Evolutionary conservation across 225 moss, liverwort and hornwort genomes (phyloP), one percentile per base, ranked within the genome.

Genomic region (Takakia lepidozioides): DNA sequence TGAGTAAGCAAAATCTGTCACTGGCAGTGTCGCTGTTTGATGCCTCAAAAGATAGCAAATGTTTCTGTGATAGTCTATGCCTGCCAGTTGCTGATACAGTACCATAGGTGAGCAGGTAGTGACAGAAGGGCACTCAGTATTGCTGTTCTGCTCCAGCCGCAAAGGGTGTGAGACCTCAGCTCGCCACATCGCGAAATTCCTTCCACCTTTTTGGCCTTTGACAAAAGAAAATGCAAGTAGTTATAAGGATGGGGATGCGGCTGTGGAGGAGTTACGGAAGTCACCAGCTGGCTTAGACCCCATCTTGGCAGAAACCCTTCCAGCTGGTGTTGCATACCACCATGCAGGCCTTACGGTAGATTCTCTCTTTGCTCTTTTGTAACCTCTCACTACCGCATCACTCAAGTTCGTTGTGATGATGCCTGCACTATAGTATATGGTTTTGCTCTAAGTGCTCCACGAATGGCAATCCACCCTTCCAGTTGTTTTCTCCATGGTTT

Each of bases 151-250:
- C 73, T 84, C 89, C 50, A 95, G 86, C 56, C 89, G 93, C 49
- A 89, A 80, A 71, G 93, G 86, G 28, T 95, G 89, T 58, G 93
- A 95, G 66, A 86, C 86, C 56, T 67, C 93, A 72, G 93, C 93
- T 59, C 71, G 76, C 42, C 93, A 95, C 59, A 80, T 95, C 39
- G 84, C 89, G 36, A 95, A 82, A 38, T 87, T 70, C 64, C 56
- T 95, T 43, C 81, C 89, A 29, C 50, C 69, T 18, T 67, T 78
- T 39, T 38, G 49, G 35, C 49, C 70, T 26, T 45, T 57, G 2
- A 59, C 76, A 46, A 68, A 58, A 51, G 64, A 69, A 47, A 71
- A 56, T 14, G 60, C 53, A 54, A 60, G 39, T 46, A 61, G 67
- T 47, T 60, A 69, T 15, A 65, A 43, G 43, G 70, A 81, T 66